phyloP scores from a whole-genome alignment of 768 basidiomycete genomes.

The Hirschioporus abietinus region DNA sequence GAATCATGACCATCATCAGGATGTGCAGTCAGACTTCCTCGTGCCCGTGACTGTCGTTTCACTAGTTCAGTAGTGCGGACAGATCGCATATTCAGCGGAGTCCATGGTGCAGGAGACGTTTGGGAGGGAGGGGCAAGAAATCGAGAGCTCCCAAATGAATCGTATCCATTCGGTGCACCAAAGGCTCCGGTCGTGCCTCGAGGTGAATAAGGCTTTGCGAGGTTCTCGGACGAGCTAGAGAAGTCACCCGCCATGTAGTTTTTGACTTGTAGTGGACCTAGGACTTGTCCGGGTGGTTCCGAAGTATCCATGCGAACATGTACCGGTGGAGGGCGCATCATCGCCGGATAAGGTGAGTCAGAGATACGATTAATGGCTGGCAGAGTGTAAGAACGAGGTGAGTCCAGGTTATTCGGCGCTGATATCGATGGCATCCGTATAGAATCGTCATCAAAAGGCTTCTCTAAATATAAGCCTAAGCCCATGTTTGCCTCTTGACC shows the following conservation, averaged over 20 bases:
- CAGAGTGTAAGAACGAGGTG: background rate
- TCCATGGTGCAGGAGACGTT: background rate
- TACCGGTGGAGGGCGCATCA: background rate
- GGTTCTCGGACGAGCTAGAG: slow-evolving; percentile 2
- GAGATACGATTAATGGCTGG: background rate
- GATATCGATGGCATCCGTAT: background rate
- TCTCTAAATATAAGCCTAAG: background rate
- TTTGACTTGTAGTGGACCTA: background rate
- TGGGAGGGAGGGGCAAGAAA: background rate
- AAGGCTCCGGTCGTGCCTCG: background rate
- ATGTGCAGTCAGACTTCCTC: background rate
- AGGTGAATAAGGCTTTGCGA: background rate
- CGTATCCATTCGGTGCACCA: background rate
- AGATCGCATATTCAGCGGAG: background rate
- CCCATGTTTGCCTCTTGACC: background rate
- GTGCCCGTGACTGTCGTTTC: background rate
- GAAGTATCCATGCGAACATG: background rate
- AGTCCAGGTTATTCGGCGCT: background rate
- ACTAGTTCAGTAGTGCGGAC: background rate
- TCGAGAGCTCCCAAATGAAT: background rate
- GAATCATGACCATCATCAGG: background rate
- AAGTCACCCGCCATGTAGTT: slow-evolving; percentile 2
- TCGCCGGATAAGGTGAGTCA: background rate
- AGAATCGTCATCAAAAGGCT: background rate
- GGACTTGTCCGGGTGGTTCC: background rate